Base-by-base conservation (phyloP, 768 basidiomycete species). In the Russula sp. region DNA sequence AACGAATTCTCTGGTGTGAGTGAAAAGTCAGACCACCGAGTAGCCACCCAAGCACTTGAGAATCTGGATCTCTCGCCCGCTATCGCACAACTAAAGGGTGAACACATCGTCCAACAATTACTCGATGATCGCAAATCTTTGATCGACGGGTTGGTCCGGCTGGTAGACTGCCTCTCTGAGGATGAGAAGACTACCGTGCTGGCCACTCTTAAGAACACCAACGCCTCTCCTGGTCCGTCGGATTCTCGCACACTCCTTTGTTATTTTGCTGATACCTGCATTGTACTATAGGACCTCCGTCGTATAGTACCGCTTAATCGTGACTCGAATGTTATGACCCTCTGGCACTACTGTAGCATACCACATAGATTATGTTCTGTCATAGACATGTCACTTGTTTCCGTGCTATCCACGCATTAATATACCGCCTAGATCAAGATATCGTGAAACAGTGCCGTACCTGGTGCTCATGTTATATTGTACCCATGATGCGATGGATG, bases 61-160 rank as follows among this genome's bases (percentile, higher is more conserved):
- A 77, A 80, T 32, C 73, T 93, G 39, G 87, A 92, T 67, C 72
- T 92, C 36, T 75, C 82, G 7, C 75, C 80, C 54, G 84, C 86
- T 0, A 59, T 87, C 56, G 75, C 80, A 14, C 81, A 88, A 68
- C 77, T 93, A 56, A 85, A 81, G 69, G 80, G 84, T 20, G 88
- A 92, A 65, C 76, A 86, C 67, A 78, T 94, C 41, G 73, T 85
- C 63, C 80, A 82, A 52, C 79, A 81, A 57, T 77, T 94, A 74
- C 74, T 90, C 29, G 81, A 86, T 67, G 88, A 94, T 71, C 82
- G 85, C 52, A 90, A 89, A 74, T 85, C 84, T 9, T 83, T 88
- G 1, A 72, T 94, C 63, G 84, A 86, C 63, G 85, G 90, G 39
- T 80, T 94, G 60, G 72, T 83, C 53, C 85, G 85, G 52, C 75